Evolutionary conservation across 176 grass and related monocot genomes (phyloP).

Genomic region (Oryza glumipatula): DNA sequence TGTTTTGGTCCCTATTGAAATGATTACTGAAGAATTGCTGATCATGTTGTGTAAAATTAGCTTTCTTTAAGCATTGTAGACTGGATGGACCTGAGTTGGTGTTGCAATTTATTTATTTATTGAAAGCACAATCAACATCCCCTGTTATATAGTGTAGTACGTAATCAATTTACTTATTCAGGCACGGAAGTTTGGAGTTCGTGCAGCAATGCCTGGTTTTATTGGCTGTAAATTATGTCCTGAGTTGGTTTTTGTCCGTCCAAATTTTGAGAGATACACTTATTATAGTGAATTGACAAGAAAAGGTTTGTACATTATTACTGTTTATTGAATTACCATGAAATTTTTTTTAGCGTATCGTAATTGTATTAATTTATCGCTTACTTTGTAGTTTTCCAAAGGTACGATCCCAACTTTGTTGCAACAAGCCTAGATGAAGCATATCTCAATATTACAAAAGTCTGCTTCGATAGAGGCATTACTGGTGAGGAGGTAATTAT

Average conservation of each 20-base stretch:
- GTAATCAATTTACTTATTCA: constrained; percentile 50
- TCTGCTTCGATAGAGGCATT: constrained; percentile 71
- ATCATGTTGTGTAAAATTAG: background rate
- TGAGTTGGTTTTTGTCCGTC: constrained; percentile 84
- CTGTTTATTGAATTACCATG: constrained; percentile 4
- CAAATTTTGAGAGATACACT: constrained; percentile 92
- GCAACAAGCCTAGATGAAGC: constrained; percentile 94
- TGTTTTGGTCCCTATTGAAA: constrained; percentile 3
- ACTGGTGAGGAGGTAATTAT: constrained; percentile 68
- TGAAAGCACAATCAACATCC: constrained; percentile 3
- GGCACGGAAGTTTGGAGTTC: constrained; percentile 88
- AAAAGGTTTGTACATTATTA: constrained; percentile 64
- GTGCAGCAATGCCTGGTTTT: constrained; percentile 99
- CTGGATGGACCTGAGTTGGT: background rate
- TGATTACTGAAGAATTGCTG: background rate
- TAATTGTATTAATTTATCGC: constrained; percentile 19
- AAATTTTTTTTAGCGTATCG: constrained; percentile 24
- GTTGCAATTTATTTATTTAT: constrained; percentile 10
- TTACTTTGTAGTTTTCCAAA: constrained; percentile 65
- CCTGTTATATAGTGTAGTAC: constrained; percentile 6
- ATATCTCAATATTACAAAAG: constrained; percentile 73
- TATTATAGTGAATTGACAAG: constrained; percentile 86
- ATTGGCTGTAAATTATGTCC: constrained; percentile 92
- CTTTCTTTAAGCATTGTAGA: constrained; percentile 12
- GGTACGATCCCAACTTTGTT: constrained; percentile 83